Evolutionary conservation across 192 early-diverging fungal genomes (phyloP).

Genomic region (Chytriomyces confervae): DNA sequence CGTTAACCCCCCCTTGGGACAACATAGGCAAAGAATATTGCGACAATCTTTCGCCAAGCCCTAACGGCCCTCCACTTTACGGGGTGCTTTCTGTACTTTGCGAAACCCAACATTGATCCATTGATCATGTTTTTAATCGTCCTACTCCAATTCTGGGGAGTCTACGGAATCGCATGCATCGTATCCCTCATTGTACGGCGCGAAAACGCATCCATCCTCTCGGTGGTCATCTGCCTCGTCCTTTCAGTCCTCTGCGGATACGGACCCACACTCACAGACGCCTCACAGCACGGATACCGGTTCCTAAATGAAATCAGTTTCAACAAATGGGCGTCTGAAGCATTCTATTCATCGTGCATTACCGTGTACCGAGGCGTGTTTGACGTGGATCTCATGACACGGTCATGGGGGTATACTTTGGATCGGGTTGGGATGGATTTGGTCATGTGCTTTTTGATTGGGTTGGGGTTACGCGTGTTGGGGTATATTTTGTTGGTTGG

Average conservation of each 20-base stretch:
- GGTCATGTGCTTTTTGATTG: constrained; percentile 46
- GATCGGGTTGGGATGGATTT: constrained; percentile 41
- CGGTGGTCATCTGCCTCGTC: constrained; percentile 41
- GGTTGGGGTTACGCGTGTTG: constrained; percentile 36
- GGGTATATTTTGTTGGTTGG: constrained; percentile 44
- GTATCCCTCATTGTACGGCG: constrained; percentile 45
- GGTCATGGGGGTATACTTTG: constrained; percentile 41
- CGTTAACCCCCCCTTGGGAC: too few species aligned
- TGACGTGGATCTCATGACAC: constrained; percentile 30
- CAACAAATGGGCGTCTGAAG: constrained; percentile 58
- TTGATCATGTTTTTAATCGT: constrained; percentile 36
- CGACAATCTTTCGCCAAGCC: constrained; percentile 42
- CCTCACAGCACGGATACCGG: constrained; percentile 34
- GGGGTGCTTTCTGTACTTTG: constrained; percentile 41
- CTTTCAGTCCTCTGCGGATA: constrained; percentile 55
- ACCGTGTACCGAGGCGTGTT: constrained; percentile 36
- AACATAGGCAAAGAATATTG: constrained; percentile 46
- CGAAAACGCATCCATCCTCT: constrained; percentile 47
- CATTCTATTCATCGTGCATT: constrained; percentile 37
- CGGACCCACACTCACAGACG: constrained; percentile 46
- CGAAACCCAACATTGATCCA: constrained; percentile 39
- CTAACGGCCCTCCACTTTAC: constrained; percentile 52
- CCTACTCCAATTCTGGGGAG: constrained; percentile 51
- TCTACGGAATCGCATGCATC: constrained; percentile 53
- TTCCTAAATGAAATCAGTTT: constrained; percentile 44